Base-by-base conservation (phyloP, 2,329 filamentous ascomycete genomes). In the Sporothrix globosa region DNA sequence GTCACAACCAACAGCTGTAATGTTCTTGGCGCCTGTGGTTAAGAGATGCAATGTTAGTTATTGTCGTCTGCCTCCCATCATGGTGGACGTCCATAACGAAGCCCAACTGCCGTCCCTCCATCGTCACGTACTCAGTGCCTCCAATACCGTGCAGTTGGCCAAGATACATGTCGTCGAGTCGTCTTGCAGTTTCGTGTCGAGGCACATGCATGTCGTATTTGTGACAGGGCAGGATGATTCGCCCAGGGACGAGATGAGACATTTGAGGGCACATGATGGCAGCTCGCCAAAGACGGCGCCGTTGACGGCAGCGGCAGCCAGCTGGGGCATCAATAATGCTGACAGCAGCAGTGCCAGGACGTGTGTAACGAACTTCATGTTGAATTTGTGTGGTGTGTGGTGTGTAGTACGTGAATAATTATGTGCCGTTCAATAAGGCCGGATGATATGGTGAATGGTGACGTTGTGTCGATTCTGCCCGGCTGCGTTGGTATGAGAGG, bases 1-100 rank as follows among this genome's bases (percentile, higher is more conserved):
- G 52, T 74, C 70, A 72, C 77, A 80, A 27, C 71, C 73, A 1
- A 73, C 75, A 1, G 76, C 69, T 1, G 75, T 78, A 4, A 75
- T 54, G 69, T 77, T 76, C 27, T 74, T 76, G 19, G 73, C 74
- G 24, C 67, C 74, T 75, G 39, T 19, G 19, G 48, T 21, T 9
- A 10, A 21, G 48, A 11, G 2, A 13, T 13, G 24, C 27, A 6
- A 1, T 24, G 58, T 69, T 65, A 71, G 61, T 77, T 0, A 50
- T 6, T 30, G 2, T 34, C 13, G 4, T n/a, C 11, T 5, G 39
- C 27, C 21, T 19, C 19, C 1, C 19, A 21, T 50, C 44, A 6
- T 1, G 13, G 14, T 46, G 5, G 14, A 14, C 17, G 14, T 19
- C 14, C 34, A 34, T 9, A 9, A 19, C 44, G 19, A 48, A 48